Evolutionary conservation across 2,329 filamentous ascomycete species (phyloP), one percentile per base, ranked within the genome.

Genomic region (Exophiala bonariae): DNA sequence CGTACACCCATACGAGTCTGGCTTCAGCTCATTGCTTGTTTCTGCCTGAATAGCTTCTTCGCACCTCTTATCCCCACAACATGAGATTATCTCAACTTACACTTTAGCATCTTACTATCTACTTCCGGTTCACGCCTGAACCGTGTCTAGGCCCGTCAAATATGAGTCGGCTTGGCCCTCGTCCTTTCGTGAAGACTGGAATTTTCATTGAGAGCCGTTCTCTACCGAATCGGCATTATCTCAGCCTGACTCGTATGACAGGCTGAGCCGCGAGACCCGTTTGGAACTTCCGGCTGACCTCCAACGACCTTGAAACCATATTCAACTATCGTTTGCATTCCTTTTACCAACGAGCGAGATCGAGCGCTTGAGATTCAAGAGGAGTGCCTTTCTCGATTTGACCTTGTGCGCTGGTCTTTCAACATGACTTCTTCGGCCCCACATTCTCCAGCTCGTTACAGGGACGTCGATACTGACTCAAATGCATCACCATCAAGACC

Each of bases 391-490:
- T 26, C 23, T 6, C 23, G 6, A 26, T 26, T 26, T 11, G 23
- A 6, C 11, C 6, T 26, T 6, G 23, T 26, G 6, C 23, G 11
- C 23, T 6, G 23, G 6, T 26, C 23, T 26, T 26, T 43, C 18
- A 42, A 31, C 6, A 56, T 56, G 53, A 35, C 53, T 4, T 31
- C 50, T 10, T 51, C 53, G 19, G 47, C 50, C 32, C 50, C 50
- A 19, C 50, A 51, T 17, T 51, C 50, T 6, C 53, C 44, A 10
- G 42, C 44, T 28, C 26, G 31, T 4, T 28, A 42, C 23, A 35
- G 40, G 20, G 52, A 44, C 26, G 30, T 26, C 17, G 41, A 49
- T 30, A 47, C 38, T 19, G 49, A 52, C 13, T 52, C 46, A 6
- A 43, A 47, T 19, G 28, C 30, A 22, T 49, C 51, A 8, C 43